These are phyloP conservation scores for Sapria himalayana DNA, from an alignment of 345 rosid species.

Conservation along the genomic window DNA sequence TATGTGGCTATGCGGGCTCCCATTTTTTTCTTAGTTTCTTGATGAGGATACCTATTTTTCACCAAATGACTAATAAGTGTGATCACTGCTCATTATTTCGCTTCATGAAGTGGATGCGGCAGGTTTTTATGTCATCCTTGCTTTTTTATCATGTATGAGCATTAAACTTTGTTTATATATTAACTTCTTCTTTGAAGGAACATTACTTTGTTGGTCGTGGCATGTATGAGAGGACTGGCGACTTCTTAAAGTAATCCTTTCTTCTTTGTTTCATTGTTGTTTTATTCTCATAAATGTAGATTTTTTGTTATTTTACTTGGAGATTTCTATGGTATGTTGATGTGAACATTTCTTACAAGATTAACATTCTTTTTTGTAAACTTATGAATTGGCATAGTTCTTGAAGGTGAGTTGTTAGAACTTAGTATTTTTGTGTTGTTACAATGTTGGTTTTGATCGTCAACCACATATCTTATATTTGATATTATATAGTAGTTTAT, in stretches of 20 bases:
- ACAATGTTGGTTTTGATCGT: too few species aligned
- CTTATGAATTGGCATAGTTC: too few species aligned
- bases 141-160: background rate
- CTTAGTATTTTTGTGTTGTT: too few species aligned
- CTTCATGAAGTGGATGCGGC: conserved; percentile 92
- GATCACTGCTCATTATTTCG: conserved; percentile 60
- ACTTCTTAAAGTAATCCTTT: conserved; percentile 54
- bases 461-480: too few species aligned
- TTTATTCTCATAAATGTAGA: conserved; percentile 1
- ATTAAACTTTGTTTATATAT: conserved; percentile 2
- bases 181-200: conserved; percentile 31
- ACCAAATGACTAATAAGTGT: conserved; percentile 51
- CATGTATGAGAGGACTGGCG: conserved; percentile 84
- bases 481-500: too few species aligned
- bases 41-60: conserved; percentile 81
- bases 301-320: too few species aligned
- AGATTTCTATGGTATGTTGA: too few species aligned
- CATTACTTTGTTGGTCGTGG: conserved; percentile 87
- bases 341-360: too few species aligned
- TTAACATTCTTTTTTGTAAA: too few species aligned
- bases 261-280: conserved; percentile 3
- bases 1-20: conserved; percentile 63
- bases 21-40: conserved; percentile 66
- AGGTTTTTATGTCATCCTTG: conserved; percentile 29
- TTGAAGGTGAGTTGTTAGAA: too few species aligned